Conservation (phyloP, 2,329 filamentous ascomycete species). For the Exophiala phaeomuriformis region DNA sequence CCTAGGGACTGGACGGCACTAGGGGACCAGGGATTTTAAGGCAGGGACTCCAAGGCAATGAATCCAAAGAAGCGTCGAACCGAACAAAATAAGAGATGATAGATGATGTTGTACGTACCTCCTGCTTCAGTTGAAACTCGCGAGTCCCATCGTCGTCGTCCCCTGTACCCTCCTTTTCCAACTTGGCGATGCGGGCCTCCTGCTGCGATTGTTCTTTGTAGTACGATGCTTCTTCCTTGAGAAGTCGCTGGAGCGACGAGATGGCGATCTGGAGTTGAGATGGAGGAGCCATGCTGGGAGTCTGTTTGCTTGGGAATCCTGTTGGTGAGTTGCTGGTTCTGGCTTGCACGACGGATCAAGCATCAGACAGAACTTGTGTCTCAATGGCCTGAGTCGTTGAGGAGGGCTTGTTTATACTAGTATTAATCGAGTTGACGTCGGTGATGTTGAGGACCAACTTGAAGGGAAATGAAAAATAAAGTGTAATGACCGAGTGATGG, state of each 20-base stretch:
- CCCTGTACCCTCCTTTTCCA: slow-evolving; percentile 50
- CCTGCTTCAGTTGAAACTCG: slow-evolving; percentile 73
- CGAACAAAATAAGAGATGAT: too few relatives aligned
- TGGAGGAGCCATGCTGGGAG: slow-evolving; percentile 20
- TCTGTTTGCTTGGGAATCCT: not conserved
- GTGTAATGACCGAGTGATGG: too few relatives aligned
- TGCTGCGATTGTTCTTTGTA: slow-evolving; percentile 76
- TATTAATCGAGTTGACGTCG: too few relatives aligned
- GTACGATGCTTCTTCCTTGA: slow-evolving; percentile 89
- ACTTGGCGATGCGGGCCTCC: slow-evolving; percentile 60
- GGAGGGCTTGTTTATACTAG: too few relatives aligned
- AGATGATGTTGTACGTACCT: slow-evolving; percentile 48
- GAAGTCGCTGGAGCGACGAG: slow-evolving; percentile 68
- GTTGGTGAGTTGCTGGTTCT: not conserved
- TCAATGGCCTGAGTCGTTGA: too few relatives aligned
- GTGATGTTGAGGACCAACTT: too few relatives aligned
- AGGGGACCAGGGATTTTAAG: too few relatives aligned
- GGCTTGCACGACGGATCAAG: not conserved
- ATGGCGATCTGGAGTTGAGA: slow-evolving; percentile 57
- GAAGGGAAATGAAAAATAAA: too few relatives aligned
- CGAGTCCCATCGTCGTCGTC: slow-evolving; percentile 70
- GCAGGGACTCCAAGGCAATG: not conserved
- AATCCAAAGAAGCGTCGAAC: not conserved
- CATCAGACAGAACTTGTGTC: too few relatives aligned
- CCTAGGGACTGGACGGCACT: too few relatives aligned